Evolutionary conservation across 176 grass and related monocot species (phyloP).

Genomic region (Thalia dealbata): DNA sequence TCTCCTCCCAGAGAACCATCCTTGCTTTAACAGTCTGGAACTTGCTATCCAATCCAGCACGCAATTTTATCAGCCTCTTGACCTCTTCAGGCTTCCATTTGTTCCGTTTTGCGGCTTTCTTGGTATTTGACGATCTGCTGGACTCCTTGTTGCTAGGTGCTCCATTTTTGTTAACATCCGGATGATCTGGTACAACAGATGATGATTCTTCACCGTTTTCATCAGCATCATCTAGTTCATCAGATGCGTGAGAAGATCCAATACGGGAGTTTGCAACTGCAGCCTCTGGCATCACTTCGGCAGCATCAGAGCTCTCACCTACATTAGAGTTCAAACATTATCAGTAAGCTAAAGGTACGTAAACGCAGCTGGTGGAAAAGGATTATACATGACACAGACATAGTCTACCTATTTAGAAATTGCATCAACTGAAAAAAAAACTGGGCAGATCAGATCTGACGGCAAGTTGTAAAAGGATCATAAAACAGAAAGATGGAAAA

Average conservation of each 20-base stretch:
- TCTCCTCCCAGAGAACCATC: conserved; percentile 93
- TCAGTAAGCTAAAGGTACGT: background rate
- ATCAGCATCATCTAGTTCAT: conserved; percentile 54
- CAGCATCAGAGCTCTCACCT: conserved; percentile 30
- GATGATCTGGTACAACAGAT: conserved; percentile 29
- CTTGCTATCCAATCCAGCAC: conserved; percentile 61
- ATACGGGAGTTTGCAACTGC: conserved; percentile 36
- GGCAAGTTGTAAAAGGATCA: background rate
- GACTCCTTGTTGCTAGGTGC: conserved; percentile 6
- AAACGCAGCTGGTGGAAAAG: background rate
- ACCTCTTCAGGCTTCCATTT: conserved; percentile 97
- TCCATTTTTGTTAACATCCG: conserved; percentile 10
- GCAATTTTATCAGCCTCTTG: conserved; percentile 59
- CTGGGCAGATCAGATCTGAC: too few relatives aligned
- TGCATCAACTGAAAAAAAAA: background rate
- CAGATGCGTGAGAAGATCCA: conserved; percentile 47
- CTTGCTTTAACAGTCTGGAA: conserved; percentile 77
- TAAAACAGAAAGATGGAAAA: background rate
- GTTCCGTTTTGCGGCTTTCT: conserved; percentile 58
- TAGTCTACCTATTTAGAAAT: background rate
- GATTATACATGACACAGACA: background rate
- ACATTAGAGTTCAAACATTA: conserved; percentile 6
- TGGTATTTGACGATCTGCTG: background rate
- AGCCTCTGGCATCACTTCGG: conserved; percentile 24
- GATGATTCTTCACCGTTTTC: conserved; percentile 52